Evolutionary conservation across 805 yeast genomes (phyloP), one percentile per base, ranked within the genome.

Genomic region (Zygosaccharomyces bailii): DNA sequence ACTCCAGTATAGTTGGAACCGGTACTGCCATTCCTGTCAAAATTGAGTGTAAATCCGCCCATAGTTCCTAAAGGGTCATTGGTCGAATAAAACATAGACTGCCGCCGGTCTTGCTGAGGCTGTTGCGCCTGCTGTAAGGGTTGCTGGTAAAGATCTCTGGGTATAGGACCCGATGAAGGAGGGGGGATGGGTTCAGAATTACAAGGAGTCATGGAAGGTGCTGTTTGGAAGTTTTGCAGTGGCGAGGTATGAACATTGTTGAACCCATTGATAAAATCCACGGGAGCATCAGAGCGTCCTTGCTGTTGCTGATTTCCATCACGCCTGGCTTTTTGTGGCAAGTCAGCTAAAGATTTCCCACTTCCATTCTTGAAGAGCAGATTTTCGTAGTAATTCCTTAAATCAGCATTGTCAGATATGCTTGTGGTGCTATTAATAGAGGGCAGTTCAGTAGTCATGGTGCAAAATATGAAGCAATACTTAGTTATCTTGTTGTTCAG

Each of bases 331-430:
- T n/a, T 27, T 16, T 27, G 31, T 20, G 64, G 65, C 46, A 61
- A 51, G 48, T 61, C 67, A 6, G 60, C 52, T 34, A 63, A 53
- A 2, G 66, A 61, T 39, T 59, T 61, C 8, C 67, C 67, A 50
- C 61, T 56, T 44, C 46, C 56, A 42, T 61, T 61, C 32, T 58
- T 61, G 42, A 63, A 63, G 27, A 63, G 46, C 33, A 63, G 40
- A 10, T 63, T 62, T 42, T 63, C 68, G 45, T 63, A 63, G 38
- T 63, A 62, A 40, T 62, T 60, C 43, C 56, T 57, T 34, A 63
- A 47, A 31, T 57, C 63, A 29, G 59, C 53, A 43, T 63, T 63
- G 42, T 63, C 68, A 5, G 68, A 63, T 20, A 63, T 52, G 45
- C 63, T 57, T 7, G 68, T 61, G 4, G 61, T 56, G 44, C 67